A percentile compares a stretch with the other conserved stretches of the same genome.
These are phyloP conservation scores for Nemania sp. DNA, from an alignment of 2,329 filamentous ascomycete genomes.

Conservation along the genomic window DNA sequence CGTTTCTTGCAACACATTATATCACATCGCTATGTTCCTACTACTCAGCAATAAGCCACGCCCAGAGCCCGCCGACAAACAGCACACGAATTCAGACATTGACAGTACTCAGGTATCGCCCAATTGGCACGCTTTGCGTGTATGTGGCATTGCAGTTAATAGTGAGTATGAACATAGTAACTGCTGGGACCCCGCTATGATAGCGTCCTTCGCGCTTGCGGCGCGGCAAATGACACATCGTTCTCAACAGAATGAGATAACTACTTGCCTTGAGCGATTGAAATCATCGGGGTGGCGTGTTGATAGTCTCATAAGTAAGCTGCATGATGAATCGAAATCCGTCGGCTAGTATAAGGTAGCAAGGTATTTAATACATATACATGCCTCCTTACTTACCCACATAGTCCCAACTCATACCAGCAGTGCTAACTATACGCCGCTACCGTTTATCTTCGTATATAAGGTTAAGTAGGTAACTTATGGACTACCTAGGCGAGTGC, in stretches of 20 bases:
- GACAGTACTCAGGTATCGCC: constrained; percentile 23
- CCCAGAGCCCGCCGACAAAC: constrained; percentile 5
- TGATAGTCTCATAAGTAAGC: constrained; percentile 28
- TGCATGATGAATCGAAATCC: constrained; percentile 35
- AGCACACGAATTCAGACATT: not conserved
- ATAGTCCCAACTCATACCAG: too few species aligned
- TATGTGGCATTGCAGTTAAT: constrained; percentile 41
- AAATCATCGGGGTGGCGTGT: constrained; percentile 39
- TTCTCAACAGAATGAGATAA: constrained; percentile 35
- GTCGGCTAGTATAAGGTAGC: not conserved
- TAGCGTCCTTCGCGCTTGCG: constrained; percentile 37
- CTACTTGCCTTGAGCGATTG: constrained; percentile 28
- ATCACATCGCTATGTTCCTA: constrained; percentile 40
- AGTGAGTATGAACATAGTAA: constrained; percentile 36
- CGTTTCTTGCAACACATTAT: constrained; percentile 36
- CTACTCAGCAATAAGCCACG: constrained; percentile 34
- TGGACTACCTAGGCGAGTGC: too few species aligned
- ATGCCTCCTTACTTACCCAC: too few species aligned
- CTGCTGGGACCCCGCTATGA: constrained; percentile 41
- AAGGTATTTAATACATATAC: too few species aligned
- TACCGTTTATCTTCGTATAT: too few species aligned
- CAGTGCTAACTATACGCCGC: too few species aligned
- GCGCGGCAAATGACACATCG: constrained; percentile 30
- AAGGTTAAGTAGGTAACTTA: too few species aligned
- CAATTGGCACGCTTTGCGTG: constrained; percentile 38